These are phyloP conservation scores for Harringtonia aguacate DNA, from an alignment of 2,329 filamentous ascomycete species.

Conservation along the genomic window DNA sequence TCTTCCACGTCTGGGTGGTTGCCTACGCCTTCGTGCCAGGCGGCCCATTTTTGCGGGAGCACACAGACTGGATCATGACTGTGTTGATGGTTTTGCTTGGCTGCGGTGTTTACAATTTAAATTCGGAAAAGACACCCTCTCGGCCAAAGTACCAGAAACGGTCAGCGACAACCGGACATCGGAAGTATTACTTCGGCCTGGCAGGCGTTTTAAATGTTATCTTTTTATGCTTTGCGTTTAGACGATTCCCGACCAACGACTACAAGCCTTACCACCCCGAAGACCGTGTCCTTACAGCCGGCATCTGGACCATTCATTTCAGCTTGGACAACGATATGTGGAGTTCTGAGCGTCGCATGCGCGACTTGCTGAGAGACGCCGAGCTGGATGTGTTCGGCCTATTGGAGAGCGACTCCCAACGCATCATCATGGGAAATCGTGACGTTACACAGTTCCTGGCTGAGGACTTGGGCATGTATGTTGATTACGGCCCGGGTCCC, in stretches of 20 bases:
- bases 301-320: conserved; percentile 99
- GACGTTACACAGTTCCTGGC: conserved; percentile 92
- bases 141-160: conserved; percentile 31
- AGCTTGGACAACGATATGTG: conserved; percentile 98
- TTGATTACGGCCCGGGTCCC: conserved; percentile 90
- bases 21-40: conserved; percentile 97
- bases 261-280: conserved; percentile 84
- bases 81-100: conserved; percentile 77
- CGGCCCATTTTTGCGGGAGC: conserved; percentile 83
- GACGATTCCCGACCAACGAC: conserved; percentile 86
- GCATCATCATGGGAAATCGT: conserved; percentile 99
- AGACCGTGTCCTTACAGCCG: conserved; percentile 79
- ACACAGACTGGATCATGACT: conserved; percentile 91
- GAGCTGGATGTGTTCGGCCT: conserved; percentile 97
- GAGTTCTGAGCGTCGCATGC: conserved; percentile 90
- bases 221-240: conserved; percentile 70
- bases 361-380: conserved; percentile 81
- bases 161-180: conserved; percentile 24
- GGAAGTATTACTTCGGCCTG: conserved; percentile 43
- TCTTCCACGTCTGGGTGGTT: conserved; percentile 99
- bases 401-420: conserved; percentile 84
- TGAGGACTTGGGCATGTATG: conserved; percentile 97
- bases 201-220: conserved; percentile 70
- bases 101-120: conserved; percentile 68
- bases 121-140: conserved; percentile 31